These are phyloP conservation scores for Lotmaria passim DNA, from an alignment of 208 protist genomes.

Conservation along the genomic window DNA sequence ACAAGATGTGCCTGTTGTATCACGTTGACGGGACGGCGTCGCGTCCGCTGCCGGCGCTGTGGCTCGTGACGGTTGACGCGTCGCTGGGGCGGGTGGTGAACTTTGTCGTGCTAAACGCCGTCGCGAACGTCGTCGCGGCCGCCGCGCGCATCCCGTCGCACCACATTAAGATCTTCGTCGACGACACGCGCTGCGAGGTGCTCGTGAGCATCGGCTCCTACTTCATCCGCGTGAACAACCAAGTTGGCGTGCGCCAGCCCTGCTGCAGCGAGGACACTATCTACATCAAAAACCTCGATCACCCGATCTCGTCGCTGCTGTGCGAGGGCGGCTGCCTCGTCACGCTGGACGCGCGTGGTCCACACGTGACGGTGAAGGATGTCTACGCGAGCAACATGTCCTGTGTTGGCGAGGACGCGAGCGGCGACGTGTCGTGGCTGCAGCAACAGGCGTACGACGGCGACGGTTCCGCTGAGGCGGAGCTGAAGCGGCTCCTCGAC, in stretches of 20 bases:
- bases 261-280: constrained; percentile 77
- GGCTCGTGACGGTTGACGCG: constrained; percentile 61
- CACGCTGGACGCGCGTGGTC: constrained; percentile 63
- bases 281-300: constrained; percentile 38
- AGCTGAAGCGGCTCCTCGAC: constrained; percentile 35
- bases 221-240: constrained; percentile 77
- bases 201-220: constrained; percentile 62
- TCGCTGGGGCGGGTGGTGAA: constrained; percentile 58
- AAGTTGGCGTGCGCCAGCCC: constrained; percentile 69
- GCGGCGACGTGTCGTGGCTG: too few relatives aligned
- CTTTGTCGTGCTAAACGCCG: constrained; percentile 61
- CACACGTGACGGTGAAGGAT: constrained; percentile 39
- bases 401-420: not conserved
- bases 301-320: constrained; percentile 49
- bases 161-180: constrained; percentile 63
- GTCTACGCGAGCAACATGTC: constrained; percentile 15
- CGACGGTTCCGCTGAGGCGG: constrained; percentile 23
- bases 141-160: constrained; percentile 49
- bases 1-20: constrained; percentile 57
- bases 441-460: constrained; percentile 15
- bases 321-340: constrained; percentile 50
- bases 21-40: constrained; percentile 41
- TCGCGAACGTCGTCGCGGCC: constrained; percentile 50
- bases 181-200: constrained; percentile 49
- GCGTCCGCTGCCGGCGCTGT: constrained; percentile 42